Base-by-base conservation (phyloP, 2,329 filamentous ascomycete species). In the Calonectria henricotiae region DNA sequence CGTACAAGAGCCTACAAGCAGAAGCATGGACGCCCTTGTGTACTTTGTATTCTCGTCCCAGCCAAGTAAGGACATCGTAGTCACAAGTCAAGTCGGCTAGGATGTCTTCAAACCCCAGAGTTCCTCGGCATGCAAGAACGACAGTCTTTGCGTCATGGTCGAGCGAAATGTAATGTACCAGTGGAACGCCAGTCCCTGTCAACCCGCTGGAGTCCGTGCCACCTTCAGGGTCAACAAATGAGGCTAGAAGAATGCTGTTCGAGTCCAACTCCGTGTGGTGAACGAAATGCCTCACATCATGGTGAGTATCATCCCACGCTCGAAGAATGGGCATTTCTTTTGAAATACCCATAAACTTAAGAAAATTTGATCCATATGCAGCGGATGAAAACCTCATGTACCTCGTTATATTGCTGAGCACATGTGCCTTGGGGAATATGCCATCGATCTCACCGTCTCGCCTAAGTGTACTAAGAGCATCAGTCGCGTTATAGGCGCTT, bases 21-120 rank as follows among this genome's bases (percentile, higher is more conserved):
- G 92, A 93, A 0, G 92, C 91, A 77, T 93, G 91, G 65, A 94
- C 90, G 15, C 92, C 92, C 79, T 93, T 93, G 81, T 94, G 92
- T 0, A 94, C 92, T 73, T 91, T 90, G 83, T 92, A 93, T 1
- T 84, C 83, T 68, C 86, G 88, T 17, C 90, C 90, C 68, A 89
- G 86, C 90, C 92, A 92, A 5, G 83, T 71, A 11, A 93, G 82
- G 65, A 90, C 86, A 74, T 93, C 91, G 72, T 93, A 94, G 55
- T 93, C 92, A 80, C 92, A 94, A 35, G 91, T 91, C 87, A 94
- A 89, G 76, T 94, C 92, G 0, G 91, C 91, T 41, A 94, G 82
- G 27, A 94, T 89, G 77, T 94, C 92, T 75, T 94, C 92, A 70
- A 94, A 93, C 0, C 92, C 92, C 44, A 93, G 84, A 0, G 92